These are phyloP conservation scores for Cantharellus cinnabarinus DNA, from an alignment of 768 basidiomycete species.

Conservation along the genomic window DNA sequence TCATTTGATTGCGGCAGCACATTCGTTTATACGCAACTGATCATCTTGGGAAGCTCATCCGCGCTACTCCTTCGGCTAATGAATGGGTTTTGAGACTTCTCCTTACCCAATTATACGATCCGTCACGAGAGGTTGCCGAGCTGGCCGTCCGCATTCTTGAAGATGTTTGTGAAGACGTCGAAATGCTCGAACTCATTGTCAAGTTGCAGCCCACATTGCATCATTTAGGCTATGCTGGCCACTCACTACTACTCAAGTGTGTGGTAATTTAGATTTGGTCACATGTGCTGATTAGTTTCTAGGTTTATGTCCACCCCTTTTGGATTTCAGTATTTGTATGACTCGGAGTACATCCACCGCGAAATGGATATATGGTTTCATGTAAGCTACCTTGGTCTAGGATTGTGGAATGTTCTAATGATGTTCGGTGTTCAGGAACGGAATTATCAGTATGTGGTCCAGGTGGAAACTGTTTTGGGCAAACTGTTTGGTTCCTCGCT, in stretches of 20 bases:
- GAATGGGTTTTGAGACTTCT: slow-evolving; percentile 83
- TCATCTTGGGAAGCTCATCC: slow-evolving; percentile 67
- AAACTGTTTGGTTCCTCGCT: slow-evolving; percentile 43
- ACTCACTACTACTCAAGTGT: slow-evolving; percentile 71
- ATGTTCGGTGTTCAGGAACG: no score
- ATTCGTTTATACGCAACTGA: slow-evolving; percentile 76
- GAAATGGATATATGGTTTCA: slow-evolving; percentile 96
- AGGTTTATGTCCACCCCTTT: slow-evolving; percentile 90
- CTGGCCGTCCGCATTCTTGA: slow-evolving; percentile 77
- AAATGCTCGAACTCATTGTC: slow-evolving; percentile 74
- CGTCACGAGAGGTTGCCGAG: slow-evolving; percentile 73
- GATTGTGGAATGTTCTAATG: background rate
- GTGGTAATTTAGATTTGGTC: slow-evolving; percentile 11
- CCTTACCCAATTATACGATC: slow-evolving; percentile 90
- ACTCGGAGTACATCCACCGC: slow-evolving; percentile 78
- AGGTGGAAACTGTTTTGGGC: slow-evolving; percentile 80
- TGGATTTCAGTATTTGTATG: slow-evolving; percentile 82
- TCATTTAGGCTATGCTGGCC: slow-evolving; percentile 83
- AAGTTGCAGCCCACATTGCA: slow-evolving; percentile 90
- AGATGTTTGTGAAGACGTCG: slow-evolving; percentile 70
- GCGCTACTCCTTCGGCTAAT: slow-evolving; percentile 36
- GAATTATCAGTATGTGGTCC: slow-evolving; percentile 81
- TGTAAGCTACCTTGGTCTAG: slow-evolving; percentile 25
- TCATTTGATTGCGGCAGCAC: slow-evolving; percentile 48
- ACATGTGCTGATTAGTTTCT: background rate